Evolutionary conservation across 768 basidiomycete genomes (phyloP), one percentile per base, ranked within the genome.

Genomic region (Lactarius akahatsu): DNA sequence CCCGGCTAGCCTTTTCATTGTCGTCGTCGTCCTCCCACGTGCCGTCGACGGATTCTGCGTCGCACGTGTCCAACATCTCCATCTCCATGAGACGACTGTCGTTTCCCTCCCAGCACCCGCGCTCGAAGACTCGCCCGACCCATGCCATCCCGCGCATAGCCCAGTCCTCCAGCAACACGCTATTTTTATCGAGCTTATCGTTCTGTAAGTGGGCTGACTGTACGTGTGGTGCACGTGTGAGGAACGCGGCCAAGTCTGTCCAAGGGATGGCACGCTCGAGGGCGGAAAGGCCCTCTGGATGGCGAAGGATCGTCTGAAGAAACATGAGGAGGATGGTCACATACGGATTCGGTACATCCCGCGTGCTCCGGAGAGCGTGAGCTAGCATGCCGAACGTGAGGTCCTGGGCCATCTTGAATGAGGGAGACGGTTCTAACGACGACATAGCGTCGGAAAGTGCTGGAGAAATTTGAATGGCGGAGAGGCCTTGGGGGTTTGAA

Each of bases 101-200:
- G 34, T 63, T 66, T 60, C 80, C 80, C 73, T 90, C 92, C 97
- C 97, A 99, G 75, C 89, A 98, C 0, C 96, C 96, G 47, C 92
- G 86, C 75, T 96, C 94, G 74, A 90, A 98, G 18, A 98, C 88
- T 67, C 93, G 82, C 7, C 92, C 90, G 4, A 93, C 89, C 97
- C 97, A 99, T 71, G 95, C 95, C 88, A 96, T 93, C 1, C 97
- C 97, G 38, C 97, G 84, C 70, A 98, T 74, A 72, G 91, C 92
- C 94, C 96, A 98, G 72, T 98, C 97, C 76, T 99, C 97, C 0
- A 91, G 83, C 2, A 98, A 78, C 0, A 88, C 59, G 41, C 28
- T 47, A 20, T 5, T 36, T 32, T 55, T 59, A 11, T 59, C 28
- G 18, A 71, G 62, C 56, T 62, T 66, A 0, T 68, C 68, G 36